Conservation (phyloP, 2,329 filamentous ascomycete species). For the Trichoderma aggressivum region DNA sequence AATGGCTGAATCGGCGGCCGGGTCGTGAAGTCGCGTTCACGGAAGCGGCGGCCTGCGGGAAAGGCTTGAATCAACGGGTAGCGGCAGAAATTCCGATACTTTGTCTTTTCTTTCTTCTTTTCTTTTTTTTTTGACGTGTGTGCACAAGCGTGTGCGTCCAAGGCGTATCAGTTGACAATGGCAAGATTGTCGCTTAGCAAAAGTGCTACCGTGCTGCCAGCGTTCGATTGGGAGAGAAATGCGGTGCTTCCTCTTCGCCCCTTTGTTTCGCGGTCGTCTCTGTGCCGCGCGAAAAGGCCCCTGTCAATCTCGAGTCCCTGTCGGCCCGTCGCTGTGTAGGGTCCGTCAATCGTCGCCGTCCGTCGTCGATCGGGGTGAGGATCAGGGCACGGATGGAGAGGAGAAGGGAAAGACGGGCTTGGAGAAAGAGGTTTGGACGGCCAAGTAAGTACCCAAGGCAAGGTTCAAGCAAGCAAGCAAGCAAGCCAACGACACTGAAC, state of each 20-base stretch:
- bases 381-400: slow-evolving; percentile 2
- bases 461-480: not conserved
- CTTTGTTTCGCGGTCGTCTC: slow-evolving; percentile 10
- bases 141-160: not conserved
- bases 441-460: not conserved
- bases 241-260: slow-evolving; percentile 10
- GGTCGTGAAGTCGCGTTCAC: slow-evolving; percentile 2
- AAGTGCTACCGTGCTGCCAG: not conserved
- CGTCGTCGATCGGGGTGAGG: slow-evolving; percentile 1
- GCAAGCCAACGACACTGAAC: not conserved
- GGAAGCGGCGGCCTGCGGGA: not conserved
- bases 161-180: not conserved
- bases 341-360: slow-evolving; percentile 15
- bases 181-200: slow-evolving; percentile 1
- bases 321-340: slow-evolving; percentile 10
- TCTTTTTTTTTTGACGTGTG: not conserved
- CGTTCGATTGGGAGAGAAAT: not conserved
- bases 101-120: not conserved
- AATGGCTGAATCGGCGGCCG: not conserved
- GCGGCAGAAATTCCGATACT: not conserved
- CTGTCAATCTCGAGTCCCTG: slow-evolving; percentile 15
- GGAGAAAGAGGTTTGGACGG: not conserved
- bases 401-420: not conserved
- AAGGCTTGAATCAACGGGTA: not conserved
- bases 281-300: not conserved